These are phyloP conservation scores for Pichia eremophila DNA, from an alignment of 805 yeast species.

Conservation along the genomic window DNA sequence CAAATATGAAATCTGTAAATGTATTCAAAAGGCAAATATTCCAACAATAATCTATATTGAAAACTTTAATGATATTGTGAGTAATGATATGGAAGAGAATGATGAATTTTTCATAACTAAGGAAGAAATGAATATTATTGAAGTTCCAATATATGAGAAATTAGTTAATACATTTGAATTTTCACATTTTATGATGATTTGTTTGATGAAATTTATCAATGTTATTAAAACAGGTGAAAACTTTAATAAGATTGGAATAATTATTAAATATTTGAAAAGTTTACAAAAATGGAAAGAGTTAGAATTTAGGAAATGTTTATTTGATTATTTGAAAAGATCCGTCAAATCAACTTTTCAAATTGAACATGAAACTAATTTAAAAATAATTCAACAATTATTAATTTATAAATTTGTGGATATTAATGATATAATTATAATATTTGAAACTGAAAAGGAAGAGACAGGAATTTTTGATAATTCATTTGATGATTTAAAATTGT, in stretches of 20 bases:
- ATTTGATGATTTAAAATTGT: conserved; percentile 3
- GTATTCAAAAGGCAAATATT: conserved; percentile 3
- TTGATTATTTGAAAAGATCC: conserved; percentile 19
- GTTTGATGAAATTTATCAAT: conserved; percentile 20
- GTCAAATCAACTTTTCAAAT: conserved; percentile 24
- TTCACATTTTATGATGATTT: conserved; percentile 19
- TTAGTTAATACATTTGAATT: conserved; percentile 25
- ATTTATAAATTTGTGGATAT: conserved; percentile 29
- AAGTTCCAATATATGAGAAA: conserved; percentile 22
- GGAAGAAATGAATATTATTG: conserved; percentile 14
- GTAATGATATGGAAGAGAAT: not conserved
- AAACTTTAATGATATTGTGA: not conserved
- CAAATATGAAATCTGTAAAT: conserved; percentile 13
- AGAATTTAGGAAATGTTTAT: conserved; percentile 20
- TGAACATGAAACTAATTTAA: conserved; percentile 28
- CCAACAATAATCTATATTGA: not conserved
- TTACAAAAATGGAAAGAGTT: conserved; percentile 33
- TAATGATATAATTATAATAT: conserved; percentile 25
- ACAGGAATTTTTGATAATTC: not conserved
- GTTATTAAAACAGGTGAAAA: conserved; percentile 16
- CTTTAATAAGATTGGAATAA: conserved; percentile 3
- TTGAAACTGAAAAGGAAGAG: conserved; percentile 6
- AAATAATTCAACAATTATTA: conserved; percentile 29
- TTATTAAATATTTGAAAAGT: conserved; percentile 13
- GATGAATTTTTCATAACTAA: not conserved